Base-by-base conservation (phyloP, 495 filamentous ascomycete genomes). In the Xylaria palmicola region DNA sequence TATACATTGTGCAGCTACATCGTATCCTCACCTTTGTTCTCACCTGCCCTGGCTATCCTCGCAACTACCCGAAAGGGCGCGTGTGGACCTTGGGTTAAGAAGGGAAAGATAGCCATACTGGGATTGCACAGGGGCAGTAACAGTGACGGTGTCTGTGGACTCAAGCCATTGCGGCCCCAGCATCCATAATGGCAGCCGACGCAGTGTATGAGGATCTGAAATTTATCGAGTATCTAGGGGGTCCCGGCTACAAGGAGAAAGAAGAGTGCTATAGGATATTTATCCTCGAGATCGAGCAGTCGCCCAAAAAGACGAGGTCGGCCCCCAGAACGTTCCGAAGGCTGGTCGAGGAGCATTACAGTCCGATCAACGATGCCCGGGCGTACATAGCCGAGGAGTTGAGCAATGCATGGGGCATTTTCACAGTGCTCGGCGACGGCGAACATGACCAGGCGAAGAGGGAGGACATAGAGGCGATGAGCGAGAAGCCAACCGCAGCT, bases 121-220 rank as follows among this genome's bases (percentile, higher is more conserved):
- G 50, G 20, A 13, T 49, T 24, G 15, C 27, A 22, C 34, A n/a
- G 27, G 49, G 30, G 13, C 2, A 6, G n/a, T 4, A 48, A 34
- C 55, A 9, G 17, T 22, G 37, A 43, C 39, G 32, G 26, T 13
- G 39, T 32, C 9, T 56, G 24, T 22, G 6, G 44, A 40, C 34
- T 36, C 43, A 32, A 34, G 56, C 34, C 32, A 30, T 39, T 15
- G 30, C 22, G 34, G 41, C 30, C 22, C 13, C 56, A 59, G 43
- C 36, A n/a, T 6, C 34, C 45, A 59, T 13, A n/a, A 60, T 60
- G 57, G 57, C 47, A 30, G 40, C 36, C 24, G 32, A 34, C 12
- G 1, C 24, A 8, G 1, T 12, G 12, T 12, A 30, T 13, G 43
- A n/a, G 0, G n/a, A 50, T 1, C 56, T 34, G 17, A 36, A 30